Evolutionary conservation across 1,284 basidiomycete species (phyloP), one percentile per base, ranked within the genome.

Genomic region (Takashimella tepidaria): DNA sequence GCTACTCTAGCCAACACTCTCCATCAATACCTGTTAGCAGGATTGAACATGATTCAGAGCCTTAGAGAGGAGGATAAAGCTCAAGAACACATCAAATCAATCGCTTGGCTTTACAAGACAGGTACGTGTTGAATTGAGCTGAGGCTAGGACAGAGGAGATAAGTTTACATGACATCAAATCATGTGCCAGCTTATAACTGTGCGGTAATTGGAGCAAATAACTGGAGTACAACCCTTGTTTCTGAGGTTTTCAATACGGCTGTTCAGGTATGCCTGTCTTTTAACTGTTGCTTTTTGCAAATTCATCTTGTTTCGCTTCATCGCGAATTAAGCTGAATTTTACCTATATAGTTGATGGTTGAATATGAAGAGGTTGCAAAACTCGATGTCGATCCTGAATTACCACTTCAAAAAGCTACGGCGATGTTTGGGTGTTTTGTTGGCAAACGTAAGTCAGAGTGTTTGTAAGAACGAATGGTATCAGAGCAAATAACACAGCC

Each of bases 101-200:
- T 57, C 25, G 52, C 49, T 4, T 57, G 56, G 56, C 27, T 57
- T 2, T 57, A 57, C 49, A 57, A 54, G 49, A 57, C 52, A 0
- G 49, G 56, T 54, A 19, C n/a, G n/a, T n/a, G n/a, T n/a, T n/a
- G n/a, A n/a, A n/a, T n/a, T n/a, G n/a, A 4, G 52, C 16, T 8
- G 2, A 3, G 31, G 31, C 31, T n/a, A n/a, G n/a, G n/a, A n/a
- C n/a, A n/a, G n/a, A n/a, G n/a, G n/a, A n/a, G n/a, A n/a, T n/a
- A n/a, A n/a, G 16, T 4, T 5, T 5, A 1, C n/a, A 10, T 3
- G 11, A 4, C 23, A 3, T 6, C 44, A 50, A 41, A 50, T 24
- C 1, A 3, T 16, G 6, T 13, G 13, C 6, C 20, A 54, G 56
- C 49, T 3, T 57, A 46, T 43, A 57, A 57, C 27, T 42, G 27